Evolutionary conservation across 2,329 filamentous ascomycete species (phyloP).

Genomic region (Aspergillus neotritici): DNA sequence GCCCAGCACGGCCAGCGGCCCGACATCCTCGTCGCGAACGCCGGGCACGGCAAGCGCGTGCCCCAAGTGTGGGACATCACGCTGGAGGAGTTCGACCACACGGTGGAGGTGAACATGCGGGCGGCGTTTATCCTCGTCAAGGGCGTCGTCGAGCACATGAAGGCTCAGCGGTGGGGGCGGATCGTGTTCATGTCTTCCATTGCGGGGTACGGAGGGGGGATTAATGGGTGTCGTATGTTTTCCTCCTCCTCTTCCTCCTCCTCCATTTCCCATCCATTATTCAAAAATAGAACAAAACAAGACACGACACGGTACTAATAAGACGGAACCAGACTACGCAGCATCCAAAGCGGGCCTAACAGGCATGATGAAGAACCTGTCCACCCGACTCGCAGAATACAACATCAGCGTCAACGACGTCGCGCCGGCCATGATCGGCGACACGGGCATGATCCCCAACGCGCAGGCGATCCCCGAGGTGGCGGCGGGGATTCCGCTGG

Average conservation of each 20-base stretch:
- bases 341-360: conserved; percentile 59
- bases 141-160: conserved; percentile 57
- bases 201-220: conserved; percentile 57
- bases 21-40: conserved; percentile 62
- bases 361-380: conserved; percentile 61
- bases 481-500: conserved; percentile 55
- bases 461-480: conserved; percentile 55
- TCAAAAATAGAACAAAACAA: no score
- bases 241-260: background rate
- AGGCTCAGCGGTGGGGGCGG: conserved; percentile 55
- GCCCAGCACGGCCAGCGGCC: conserved; percentile 50
- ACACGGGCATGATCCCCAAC: conserved; percentile 58
- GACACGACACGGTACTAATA: background rate
- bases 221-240: conserved; percentile 53
- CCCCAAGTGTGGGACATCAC: conserved; percentile 53
- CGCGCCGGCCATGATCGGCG: conserved; percentile 63
- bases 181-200: conserved; percentile 62
- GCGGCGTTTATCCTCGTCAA: conserved; percentile 59
- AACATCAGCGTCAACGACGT: conserved; percentile 64
- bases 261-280: no score
- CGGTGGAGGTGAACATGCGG: conserved; percentile 56
- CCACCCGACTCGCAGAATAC: conserved; percentile 52
- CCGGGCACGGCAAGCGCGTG: conserved; percentile 60
- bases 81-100: conserved; percentile 60
- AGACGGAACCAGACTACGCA: conserved; percentile 40